phyloP scores from a whole-genome alignment of 257 asterid genomes.

The Jaltomata sinuosa region DNA sequence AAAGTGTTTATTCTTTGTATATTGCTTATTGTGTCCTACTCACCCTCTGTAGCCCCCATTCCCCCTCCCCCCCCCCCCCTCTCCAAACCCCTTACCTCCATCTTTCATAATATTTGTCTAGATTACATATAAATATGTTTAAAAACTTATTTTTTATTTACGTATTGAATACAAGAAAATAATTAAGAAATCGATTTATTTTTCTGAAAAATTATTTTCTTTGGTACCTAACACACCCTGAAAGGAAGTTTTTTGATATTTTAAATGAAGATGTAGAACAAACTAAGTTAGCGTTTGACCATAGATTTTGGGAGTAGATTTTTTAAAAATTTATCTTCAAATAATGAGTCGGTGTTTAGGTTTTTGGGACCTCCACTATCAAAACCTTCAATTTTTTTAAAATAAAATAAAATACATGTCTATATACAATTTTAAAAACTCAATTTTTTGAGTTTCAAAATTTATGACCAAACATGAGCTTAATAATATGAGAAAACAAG shows the following conservation, averaged over 20 bases:
- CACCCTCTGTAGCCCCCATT: not conserved
- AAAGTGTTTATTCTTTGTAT: not conserved
- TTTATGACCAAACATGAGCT: too few species aligned
- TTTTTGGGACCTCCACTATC: too few species aligned
- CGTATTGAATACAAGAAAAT: not conserved
- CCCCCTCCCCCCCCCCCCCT: not conserved
- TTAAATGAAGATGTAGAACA: not conserved
- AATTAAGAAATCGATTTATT: accelerated
- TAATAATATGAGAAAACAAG: too few species aligned
- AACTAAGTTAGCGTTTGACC: not conserved
- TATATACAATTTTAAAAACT: too few species aligned
- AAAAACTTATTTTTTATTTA: not conserved
- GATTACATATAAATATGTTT: not conserved
- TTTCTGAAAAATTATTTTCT: not conserved
- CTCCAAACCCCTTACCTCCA: not conserved
- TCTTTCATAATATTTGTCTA: not conserved
- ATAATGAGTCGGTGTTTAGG: too few species aligned
- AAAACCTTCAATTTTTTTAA: too few species aligned
- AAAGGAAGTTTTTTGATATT: not conserved
- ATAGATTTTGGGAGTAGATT: too few species aligned
- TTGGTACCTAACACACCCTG: not conserved
- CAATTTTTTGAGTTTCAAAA: too few species aligned
- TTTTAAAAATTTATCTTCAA: too few species aligned
- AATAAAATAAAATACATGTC: too few species aligned
- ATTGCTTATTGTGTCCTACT: not conserved